phyloP scores from a whole-genome alignment of 345 rosid species.

The Pseudoturritis turrita region DNA sequence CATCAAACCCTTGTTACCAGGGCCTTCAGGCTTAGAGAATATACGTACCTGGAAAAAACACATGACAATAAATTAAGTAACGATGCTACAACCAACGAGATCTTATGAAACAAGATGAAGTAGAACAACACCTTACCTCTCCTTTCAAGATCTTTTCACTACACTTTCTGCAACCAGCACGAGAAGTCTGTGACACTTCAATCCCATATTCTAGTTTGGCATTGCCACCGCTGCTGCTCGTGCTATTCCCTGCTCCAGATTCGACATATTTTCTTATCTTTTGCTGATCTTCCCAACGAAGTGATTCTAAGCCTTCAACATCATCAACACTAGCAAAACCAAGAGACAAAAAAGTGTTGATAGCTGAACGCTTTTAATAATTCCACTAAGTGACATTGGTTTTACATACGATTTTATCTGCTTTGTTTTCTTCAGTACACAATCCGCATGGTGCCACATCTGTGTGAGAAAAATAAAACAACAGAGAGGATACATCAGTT shows the following conservation, averaged over 20 bases:
- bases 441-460: slow-evolving; percentile 91
- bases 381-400: background rate
- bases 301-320: slow-evolving; percentile 81
- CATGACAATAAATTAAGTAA: background rate
- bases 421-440: slow-evolving; percentile 67
- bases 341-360: background rate
- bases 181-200: slow-evolving; percentile 82
- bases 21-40: slow-evolving; percentile 67
- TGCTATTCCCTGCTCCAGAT: slow-evolving; percentile 30
- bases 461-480: slow-evolving; percentile 20
- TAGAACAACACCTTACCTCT: slow-evolving; percentile 52
- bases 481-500: slow-evolving; percentile 11
- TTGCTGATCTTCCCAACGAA: slow-evolving; percentile 98
- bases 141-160: slow-evolving; percentile 75
- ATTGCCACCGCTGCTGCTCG: slow-evolving; percentile 9
- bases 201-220: slow-evolving; percentile 45
- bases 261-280: slow-evolving; percentile 66
- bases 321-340: slow-evolving; percentile 60
- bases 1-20: slow-evolving; percentile 50
- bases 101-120: background rate
- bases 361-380: background rate
- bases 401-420: slow-evolving; percentile 71
- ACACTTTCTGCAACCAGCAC: slow-evolving; percentile 74
- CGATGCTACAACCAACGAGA: background rate
- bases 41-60: slow-evolving; percentile 59